Evolutionary conservation across 2,329 filamentous ascomycete genomes (phyloP).

Genomic region (Monilinia fructigena): DNA sequence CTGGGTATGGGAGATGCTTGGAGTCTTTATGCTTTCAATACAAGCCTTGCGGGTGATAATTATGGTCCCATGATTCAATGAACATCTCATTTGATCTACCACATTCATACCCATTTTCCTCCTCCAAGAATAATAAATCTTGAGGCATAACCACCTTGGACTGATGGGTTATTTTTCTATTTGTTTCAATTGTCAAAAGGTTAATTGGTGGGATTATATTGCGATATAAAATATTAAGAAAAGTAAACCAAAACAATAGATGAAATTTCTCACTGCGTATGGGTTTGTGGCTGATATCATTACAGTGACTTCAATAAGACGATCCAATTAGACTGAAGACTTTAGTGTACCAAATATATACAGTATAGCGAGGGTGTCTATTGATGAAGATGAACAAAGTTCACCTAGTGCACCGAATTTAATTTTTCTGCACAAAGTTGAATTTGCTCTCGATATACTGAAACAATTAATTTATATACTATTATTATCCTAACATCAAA

Average conservation of each 20-base stretch:
- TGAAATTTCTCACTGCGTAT: too few relatives aligned
- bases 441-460: not conserved
- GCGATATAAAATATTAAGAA: too few relatives aligned
- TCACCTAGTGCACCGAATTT: not conserved
- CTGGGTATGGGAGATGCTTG: not conserved
- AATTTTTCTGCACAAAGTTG: not conserved
- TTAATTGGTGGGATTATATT: not conserved
- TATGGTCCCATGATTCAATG: not conserved
- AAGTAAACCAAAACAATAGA: too few relatives aligned
- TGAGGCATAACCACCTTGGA: too few relatives aligned
- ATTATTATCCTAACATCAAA: not conserved
- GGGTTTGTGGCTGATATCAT: too few relatives aligned
- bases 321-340: too few relatives aligned
- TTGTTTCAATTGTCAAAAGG: not conserved
- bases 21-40: not conserved
- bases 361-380: too few relatives aligned
- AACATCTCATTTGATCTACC: not conserved
- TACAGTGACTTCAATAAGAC: too few relatives aligned
- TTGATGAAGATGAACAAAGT: not conserved
- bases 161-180: too few relatives aligned
- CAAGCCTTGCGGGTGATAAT: not conserved
- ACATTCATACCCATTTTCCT: not conserved
- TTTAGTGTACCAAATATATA: too few relatives aligned
- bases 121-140: not conserved
- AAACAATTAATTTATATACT: conserved; percentile 4